These are phyloP conservation scores for Trichoderma arundinaceum DNA, from an alignment of 2,329 filamentous ascomycete genomes.

Conservation along the genomic window DNA sequence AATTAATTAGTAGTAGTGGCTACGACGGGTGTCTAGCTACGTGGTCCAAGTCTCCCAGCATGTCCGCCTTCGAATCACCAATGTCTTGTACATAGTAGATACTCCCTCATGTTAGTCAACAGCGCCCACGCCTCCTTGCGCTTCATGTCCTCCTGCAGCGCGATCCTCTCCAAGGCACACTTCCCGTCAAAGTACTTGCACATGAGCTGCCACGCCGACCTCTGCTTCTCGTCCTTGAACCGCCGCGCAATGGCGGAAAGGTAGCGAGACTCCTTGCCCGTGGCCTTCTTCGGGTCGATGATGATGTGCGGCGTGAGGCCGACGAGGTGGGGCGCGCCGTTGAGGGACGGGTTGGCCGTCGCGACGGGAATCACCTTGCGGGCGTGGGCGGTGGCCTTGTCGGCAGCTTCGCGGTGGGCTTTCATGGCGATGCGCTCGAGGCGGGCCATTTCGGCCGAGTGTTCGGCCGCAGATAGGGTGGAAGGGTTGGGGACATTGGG, in stretches of 20 bases:
- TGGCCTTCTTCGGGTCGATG: conserved; percentile 77
- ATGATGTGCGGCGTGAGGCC: conserved; percentile 70
- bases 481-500: conserved; percentile 36
- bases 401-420: conserved; percentile 59
- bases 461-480: conserved; percentile 50
- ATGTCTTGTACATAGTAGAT: conserved; percentile 70
- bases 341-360: conserved; percentile 62
- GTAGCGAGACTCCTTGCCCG: conserved; percentile 77
- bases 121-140: conserved; percentile 78
- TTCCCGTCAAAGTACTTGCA: conserved; percentile 88
- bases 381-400: conserved; percentile 61
- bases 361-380: conserved; percentile 55
- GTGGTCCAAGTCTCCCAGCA: background rate
- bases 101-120: conserved; percentile 68
- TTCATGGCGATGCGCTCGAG: conserved; percentile 63
- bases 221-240: conserved; percentile 62
- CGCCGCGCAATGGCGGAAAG: conserved; percentile 63
- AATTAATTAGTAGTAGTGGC: background rate
- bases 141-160: conserved; percentile 84
- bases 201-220: conserved; percentile 73
- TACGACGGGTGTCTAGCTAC: background rate
- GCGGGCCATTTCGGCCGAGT: conserved; percentile 66
- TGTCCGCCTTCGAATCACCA: conserved; percentile 57
- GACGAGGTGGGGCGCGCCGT: conserved; percentile 62
- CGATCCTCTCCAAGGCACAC: conserved; percentile 83